These are phyloP conservation scores for Colletotrichum plurivorum DNA, from an alignment of 2,329 filamentous ascomycete genomes.

Conservation along the genomic window DNA sequence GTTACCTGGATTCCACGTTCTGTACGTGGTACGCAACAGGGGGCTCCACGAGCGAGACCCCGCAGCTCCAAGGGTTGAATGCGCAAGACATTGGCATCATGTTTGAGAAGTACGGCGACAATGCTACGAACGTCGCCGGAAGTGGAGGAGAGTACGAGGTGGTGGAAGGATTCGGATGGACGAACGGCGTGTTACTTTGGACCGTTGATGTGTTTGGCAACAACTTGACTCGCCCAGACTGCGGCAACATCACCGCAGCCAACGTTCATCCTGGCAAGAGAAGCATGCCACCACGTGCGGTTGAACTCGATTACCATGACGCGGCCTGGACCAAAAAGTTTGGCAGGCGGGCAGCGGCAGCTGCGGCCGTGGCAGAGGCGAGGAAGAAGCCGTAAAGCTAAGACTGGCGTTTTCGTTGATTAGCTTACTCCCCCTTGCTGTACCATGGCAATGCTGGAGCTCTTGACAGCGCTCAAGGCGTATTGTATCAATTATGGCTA, in stretches of 20 bases:
- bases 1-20: slow-evolving; percentile 77
- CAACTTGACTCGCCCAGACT: slow-evolving; percentile 68
- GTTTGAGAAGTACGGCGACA: slow-evolving; percentile 79
- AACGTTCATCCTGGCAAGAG: slow-evolving; percentile 51
- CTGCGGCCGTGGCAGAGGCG: slow-evolving; percentile 9
- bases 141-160: slow-evolving; percentile 78
- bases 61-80: slow-evolving; percentile 63
- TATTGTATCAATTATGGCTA: too few relatives aligned
- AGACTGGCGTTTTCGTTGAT: not conserved
- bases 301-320: slow-evolving; percentile 63
- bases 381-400: slow-evolving; percentile 12
- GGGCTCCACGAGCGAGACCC: slow-evolving; percentile 68
- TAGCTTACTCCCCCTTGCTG: not conserved
- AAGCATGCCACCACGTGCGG: slow-evolving; percentile 52
- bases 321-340: slow-evolving; percentile 65
- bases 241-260: slow-evolving; percentile 63
- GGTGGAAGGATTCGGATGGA: slow-evolving; percentile 80
- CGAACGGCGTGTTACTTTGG: slow-evolving; percentile 78
- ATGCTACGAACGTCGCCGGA: slow-evolving; percentile 71
- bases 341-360: slow-evolving; percentile 43
- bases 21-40: slow-evolving; percentile 80
- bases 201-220: slow-evolving; percentile 73
- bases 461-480: too few relatives aligned
- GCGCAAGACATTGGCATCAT: slow-evolving; percentile 69
- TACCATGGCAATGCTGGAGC: not conserved